Conservation (phyloP, 257 asterid species). For the Asclepias syriaca region DNA sequence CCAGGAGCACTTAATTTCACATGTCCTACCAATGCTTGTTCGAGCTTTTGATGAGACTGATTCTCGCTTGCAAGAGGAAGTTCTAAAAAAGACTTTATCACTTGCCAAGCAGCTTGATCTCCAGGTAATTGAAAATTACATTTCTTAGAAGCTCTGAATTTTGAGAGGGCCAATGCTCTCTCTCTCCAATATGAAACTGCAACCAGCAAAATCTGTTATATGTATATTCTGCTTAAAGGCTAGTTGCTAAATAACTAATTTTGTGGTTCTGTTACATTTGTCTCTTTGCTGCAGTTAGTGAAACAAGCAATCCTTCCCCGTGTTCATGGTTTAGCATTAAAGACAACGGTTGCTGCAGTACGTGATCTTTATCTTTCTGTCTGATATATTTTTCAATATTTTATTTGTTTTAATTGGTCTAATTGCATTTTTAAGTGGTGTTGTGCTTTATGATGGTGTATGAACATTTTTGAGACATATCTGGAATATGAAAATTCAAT, state of each 20-base stretch:
- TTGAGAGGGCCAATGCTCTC: background rate
- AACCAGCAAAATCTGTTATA: background rate
- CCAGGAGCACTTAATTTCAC: constrained; percentile 72
- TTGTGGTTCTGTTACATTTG: background rate
- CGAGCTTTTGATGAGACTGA: constrained; percentile 96
- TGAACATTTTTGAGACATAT: background rate
- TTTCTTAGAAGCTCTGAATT: background rate
- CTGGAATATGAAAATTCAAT: background rate
- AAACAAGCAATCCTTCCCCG: constrained; percentile 85
- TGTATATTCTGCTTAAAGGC: background rate
- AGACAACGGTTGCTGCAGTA: constrained; percentile 99
- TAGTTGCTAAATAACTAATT: background rate
- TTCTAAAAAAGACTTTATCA: constrained; percentile 61
- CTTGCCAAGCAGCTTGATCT: constrained; percentile 84
- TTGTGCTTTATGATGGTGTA: background rate
- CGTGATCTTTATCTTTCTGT: constrained; percentile 26
- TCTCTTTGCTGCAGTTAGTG: constrained; percentile 56
- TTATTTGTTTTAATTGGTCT: constrained; percentile 1
- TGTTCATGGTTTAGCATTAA: constrained; percentile 94
- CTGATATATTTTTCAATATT: constrained; percentile 4
- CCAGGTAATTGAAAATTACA: constrained; percentile 53
- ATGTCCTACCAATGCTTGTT: constrained; percentile 87
- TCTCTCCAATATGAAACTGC: background rate
- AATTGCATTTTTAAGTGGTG: background rate
- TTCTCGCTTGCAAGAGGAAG: constrained; percentile 99